Percentiles rank a stretch among this genome's conserved stretches.
Conservation (phyloP, 208 protist species). For the Zelonia costaricensis region DNA sequence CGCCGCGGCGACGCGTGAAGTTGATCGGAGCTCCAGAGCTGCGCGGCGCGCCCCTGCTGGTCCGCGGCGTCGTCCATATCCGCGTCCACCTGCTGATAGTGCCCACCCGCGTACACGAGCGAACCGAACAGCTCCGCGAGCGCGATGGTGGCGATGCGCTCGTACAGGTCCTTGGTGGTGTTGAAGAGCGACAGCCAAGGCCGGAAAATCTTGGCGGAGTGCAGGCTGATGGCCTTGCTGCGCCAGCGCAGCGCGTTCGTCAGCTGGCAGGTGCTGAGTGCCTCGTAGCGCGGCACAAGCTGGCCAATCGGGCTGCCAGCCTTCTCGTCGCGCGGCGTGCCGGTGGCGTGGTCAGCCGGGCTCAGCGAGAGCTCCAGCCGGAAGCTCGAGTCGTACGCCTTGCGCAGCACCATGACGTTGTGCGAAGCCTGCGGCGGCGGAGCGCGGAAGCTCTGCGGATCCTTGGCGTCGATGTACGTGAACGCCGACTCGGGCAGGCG, state of each 20-base stretch:
- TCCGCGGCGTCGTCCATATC: conserved; percentile 54
- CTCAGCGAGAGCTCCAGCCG: conserved; percentile 76
- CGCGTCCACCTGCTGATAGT: conserved; percentile 45
- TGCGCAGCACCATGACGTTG: conserved; percentile 78
- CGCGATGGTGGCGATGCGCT: conserved; percentile 38
- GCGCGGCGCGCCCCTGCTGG: conserved; percentile 20
- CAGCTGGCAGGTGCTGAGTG: conserved; percentile 73
- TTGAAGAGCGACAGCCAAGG: conserved; percentile 48
- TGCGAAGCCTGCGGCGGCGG: conserved; percentile 13
- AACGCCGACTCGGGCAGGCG: conserved; percentile 44
- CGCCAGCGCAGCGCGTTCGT: conserved; percentile 74
- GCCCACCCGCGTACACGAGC: conserved; percentile 44
- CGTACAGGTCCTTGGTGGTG: conserved; percentile 44
- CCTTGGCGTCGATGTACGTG: conserved; percentile 40
- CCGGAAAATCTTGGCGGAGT: conserved; percentile 54
- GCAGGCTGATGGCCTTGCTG: conserved; percentile 58
- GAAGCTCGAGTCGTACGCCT: conserved; percentile 70
- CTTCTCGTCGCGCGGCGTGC: background rate
- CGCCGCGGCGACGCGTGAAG: conserved; percentile 23
- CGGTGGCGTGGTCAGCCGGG: conserved; percentile 28
- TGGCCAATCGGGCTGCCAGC: conserved; percentile 6
- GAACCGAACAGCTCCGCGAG: conserved; percentile 70
- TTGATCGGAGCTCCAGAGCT: conserved; percentile 15
- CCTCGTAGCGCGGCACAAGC: conserved; percentile 41
- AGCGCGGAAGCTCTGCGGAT: conserved; percentile 31